Conservation (phyloP, 345 rosid species). For the Eucalyptus cladocalyx region DNA sequence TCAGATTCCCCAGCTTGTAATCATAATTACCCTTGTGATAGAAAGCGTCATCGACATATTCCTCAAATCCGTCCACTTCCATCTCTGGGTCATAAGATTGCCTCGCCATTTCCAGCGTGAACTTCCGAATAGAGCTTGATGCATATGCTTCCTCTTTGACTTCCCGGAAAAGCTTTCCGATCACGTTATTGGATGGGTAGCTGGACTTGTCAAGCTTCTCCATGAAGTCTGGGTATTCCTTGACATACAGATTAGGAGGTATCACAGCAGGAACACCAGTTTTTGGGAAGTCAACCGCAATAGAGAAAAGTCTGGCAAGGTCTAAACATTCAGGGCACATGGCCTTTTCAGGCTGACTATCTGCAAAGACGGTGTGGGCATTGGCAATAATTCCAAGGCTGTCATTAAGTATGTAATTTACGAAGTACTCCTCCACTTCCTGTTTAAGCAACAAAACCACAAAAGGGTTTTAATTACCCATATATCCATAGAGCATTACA, state of each 20-base stretch:
- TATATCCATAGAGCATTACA: neutral
- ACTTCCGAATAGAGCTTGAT: constrained; percentile 7
- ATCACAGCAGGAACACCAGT: constrained; percentile 52
- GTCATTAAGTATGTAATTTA: constrained; percentile 42
- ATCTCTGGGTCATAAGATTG: constrained; percentile 25
- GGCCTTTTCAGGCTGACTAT: constrained; percentile 20
- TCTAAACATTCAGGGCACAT: constrained; percentile 22
- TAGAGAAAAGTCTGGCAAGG: constrained; percentile 35
- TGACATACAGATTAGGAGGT: constrained; percentile 15
- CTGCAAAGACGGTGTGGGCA: constrained; percentile 51
- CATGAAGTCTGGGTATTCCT: constrained; percentile 53
- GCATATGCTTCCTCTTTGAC: constrained; percentile 26
- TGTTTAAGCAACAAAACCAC: neutral
- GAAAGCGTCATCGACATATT: constrained; percentile 26
- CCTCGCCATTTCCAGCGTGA: constrained; percentile 32
- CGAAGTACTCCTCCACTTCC: constrained; percentile 45
- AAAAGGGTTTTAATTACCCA: neutral
- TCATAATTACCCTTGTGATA: constrained; percentile 32
- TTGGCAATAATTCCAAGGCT: constrained; percentile 45
- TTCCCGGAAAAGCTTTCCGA: constrained; percentile 45
- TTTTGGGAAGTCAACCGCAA: constrained; percentile 60
- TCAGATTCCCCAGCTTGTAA: constrained; percentile 32
- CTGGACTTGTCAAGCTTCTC: constrained; percentile 44
- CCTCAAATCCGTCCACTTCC: constrained; percentile 30
- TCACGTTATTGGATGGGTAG: constrained; percentile 32